Percentiles rank a stretch among this genome's conserved stretches.
phyloP scores from a whole-genome alignment of 208 protist genomes.

The Novymonas esmeraldas region DNA sequence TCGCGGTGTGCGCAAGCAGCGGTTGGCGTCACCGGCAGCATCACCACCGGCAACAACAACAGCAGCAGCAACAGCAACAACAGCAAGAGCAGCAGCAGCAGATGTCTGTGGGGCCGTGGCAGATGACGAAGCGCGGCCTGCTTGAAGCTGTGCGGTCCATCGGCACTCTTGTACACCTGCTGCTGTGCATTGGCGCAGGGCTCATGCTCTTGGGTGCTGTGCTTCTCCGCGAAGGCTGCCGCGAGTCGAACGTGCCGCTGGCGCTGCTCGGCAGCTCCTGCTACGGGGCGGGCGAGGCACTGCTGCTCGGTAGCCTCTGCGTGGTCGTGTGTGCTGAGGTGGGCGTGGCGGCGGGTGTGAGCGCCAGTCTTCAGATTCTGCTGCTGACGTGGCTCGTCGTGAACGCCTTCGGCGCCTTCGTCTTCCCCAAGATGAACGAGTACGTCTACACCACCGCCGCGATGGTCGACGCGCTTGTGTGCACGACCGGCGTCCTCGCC shows the following conservation, averaged over 20 bases:
- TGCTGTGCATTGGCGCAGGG: conserved; percentile 13
- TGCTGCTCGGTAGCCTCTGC: conserved; percentile 27
- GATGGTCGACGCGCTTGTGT: conserved; percentile 20
- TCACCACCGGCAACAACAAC: neutral
- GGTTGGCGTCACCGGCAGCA: neutral
- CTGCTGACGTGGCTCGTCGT: conserved; percentile 31
- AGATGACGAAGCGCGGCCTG: too few species aligned
- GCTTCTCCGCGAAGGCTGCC: conserved; percentile 10
- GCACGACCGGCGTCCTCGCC: conserved; percentile 9
- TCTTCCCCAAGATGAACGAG: conserved; percentile 25
- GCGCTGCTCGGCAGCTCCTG: conserved; percentile 20
- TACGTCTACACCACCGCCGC: conserved; percentile 30
- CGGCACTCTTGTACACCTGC: conserved; percentile 22
- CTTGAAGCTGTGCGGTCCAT: neutral
- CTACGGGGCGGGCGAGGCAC: conserved; percentile 37
- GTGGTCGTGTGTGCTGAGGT: conserved; percentile 30
- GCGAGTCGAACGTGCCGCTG: conserved; percentile 5
- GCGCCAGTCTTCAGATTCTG: conserved; percentile 25
- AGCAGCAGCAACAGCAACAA: neutral
- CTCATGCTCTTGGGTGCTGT: conserved; percentile 5
- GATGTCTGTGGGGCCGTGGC: too few species aligned
- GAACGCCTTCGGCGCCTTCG: conserved; percentile 27
- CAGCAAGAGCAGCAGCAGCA: neutral
- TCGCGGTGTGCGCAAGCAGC: conserved; percentile 3
- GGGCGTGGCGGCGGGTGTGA: conserved; percentile 35